phyloP scores from a whole-genome alignment of 768 basidiomycete genomes.

The Gymnopilus junonius region DNA sequence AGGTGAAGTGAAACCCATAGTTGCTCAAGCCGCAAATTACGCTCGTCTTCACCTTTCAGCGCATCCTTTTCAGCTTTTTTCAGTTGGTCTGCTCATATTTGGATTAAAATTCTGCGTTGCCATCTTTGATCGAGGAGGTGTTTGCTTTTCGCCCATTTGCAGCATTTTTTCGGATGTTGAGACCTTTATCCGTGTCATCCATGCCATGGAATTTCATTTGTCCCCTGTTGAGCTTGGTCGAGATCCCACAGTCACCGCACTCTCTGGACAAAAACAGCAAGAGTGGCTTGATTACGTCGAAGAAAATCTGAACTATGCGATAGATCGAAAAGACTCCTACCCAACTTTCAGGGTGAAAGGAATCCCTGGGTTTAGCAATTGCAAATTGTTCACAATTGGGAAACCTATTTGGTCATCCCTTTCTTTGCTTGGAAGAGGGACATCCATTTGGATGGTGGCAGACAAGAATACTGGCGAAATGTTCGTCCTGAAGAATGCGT shows the following conservation, averaged over 20 bases:
- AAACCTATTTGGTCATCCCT: neutral
- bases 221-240: conserved; percentile 16
- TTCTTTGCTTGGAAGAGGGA: neutral
- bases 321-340: neutral
- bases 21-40: neutral
- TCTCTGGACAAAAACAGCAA: neutral
- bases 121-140: conserved; percentile 35
- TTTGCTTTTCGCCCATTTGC: conserved; percentile 24
- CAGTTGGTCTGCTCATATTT: conserved; percentile 31
- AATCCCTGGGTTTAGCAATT: neutral
- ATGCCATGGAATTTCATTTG: conserved; percentile 20
- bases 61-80: conserved; percentile 33
- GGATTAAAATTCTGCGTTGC: conserved; percentile 33
- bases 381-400: neutral
- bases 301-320: neutral
- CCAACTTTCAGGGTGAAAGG: neutral
- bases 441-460: neutral
- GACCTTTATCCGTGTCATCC: conserved; percentile 29
- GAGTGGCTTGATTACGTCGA: neutral
- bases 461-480: neutral
- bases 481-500: neutral
- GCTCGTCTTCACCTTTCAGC: neutral
- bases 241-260: neutral
- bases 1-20: too few relatives aligned
- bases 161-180: conserved; percentile 25